Base-by-base conservation (phyloP, 2,329 filamentous ascomycete genomes). In the Chlorencoelia australis region DNA sequence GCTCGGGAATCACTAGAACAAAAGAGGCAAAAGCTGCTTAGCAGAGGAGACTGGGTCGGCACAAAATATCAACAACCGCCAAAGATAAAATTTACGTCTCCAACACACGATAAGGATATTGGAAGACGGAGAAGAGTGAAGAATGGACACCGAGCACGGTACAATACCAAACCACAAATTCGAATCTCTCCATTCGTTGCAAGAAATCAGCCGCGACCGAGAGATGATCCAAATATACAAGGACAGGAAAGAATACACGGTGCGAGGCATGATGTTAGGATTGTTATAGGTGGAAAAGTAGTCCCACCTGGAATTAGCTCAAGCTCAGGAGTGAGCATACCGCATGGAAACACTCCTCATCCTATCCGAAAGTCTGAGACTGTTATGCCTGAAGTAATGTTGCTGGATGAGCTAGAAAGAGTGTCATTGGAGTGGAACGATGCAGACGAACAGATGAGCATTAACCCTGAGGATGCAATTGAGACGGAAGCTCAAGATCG, bases 31-130 rank as follows among this genome's bases (percentile, higher is more conserved):
- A 52, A 41, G 27, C 33, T 58, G 21, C 47, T 58, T 29, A 33
- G 38, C 7, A 49, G 46, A 16, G 43, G 43, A 16, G 54, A 58
- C 33, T 58, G 55, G 55, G 43, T 50, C 11, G 52, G 55, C n/a
- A 32, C 52, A 5, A 46, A 32, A 7, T 46, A 46, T 27, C 47
- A 49, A 21, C 46, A 39, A 25, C 51, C 49, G 13, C 22, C 50
- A 10, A 30, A 47, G 11, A 22, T 53, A 13, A 41, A 33, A n/a
- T 54, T 48, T 32, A 34, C 33, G 10, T 33, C 46, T 16, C 30
- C 44, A 11, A 42, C 31, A 34, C 30, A 46, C 18, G 41, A 47
- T 28, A 37, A 51, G 20, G 43, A 47, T 18, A 40, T 57, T 35
- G 54, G 52, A 4, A 49, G 43, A 41, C 47, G 55, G 24, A 45